These are phyloP conservation scores for Cystofilobasidium capitatum DNA, from an alignment of 768 basidiomycete genomes.

Conservation along the genomic window DNA sequence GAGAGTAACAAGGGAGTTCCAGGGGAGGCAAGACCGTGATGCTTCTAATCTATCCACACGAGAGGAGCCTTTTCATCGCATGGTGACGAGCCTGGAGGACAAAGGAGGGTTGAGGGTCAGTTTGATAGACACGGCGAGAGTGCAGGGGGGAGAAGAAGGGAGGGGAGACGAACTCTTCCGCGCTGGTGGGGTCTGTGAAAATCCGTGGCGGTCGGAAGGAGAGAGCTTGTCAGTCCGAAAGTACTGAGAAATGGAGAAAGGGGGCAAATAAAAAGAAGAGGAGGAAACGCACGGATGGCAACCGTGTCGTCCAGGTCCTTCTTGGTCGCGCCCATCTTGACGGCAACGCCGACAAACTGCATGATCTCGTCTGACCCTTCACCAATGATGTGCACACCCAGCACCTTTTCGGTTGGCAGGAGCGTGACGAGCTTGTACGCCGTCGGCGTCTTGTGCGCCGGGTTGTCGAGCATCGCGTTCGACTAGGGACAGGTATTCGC, in stretches of 20 bases:
- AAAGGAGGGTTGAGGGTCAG: not conserved
- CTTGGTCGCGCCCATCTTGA: slow-evolving; percentile 84
- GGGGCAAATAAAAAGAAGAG: not conserved
- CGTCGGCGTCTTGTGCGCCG: slow-evolving; percentile 88
- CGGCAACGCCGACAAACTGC: slow-evolving; percentile 71
- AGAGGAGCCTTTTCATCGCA: not conserved
- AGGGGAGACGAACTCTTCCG: slow-evolving; percentile 17
- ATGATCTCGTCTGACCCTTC: slow-evolving; percentile 83
- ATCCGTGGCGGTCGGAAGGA: not conserved
- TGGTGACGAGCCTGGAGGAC: slow-evolving; percentile 18
- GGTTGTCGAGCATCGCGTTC: slow-evolving; percentile 62
- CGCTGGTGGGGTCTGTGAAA: slow-evolving; percentile 22
- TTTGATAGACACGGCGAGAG: too few species aligned
- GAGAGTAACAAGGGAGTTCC: too few species aligned
- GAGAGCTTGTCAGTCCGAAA: not conserved
- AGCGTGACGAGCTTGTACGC: slow-evolving; percentile 82
- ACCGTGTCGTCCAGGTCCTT: slow-evolving; percentile 92
- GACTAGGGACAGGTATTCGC: slow-evolving; percentile 35
- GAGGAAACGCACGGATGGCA: slow-evolving; percentile 55
- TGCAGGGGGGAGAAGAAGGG: not conserved
- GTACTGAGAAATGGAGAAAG: not conserved
- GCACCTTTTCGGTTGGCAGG: slow-evolving; percentile 84
- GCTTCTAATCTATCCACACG: not conserved
- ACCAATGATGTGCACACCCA: slow-evolving; percentile 92
- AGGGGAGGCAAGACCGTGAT: too few species aligned